These are phyloP conservation scores for Solanum peruvianum DNA, from an alignment of 257 asterid species.

Conservation along the genomic window DNA sequence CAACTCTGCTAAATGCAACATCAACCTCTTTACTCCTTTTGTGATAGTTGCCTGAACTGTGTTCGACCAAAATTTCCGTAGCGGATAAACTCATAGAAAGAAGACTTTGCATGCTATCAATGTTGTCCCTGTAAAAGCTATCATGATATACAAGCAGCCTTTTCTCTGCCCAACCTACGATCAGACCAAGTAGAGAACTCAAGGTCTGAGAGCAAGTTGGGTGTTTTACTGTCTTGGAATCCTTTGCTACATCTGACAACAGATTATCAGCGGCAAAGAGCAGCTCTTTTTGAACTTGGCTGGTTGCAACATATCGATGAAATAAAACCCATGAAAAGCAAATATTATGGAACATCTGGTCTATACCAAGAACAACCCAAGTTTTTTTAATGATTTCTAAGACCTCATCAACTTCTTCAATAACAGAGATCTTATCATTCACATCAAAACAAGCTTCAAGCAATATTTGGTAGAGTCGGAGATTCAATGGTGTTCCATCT, in stretches of 20 bases:
- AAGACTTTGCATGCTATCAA: conserved; percentile 53
- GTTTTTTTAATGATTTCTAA: conserved; percentile 75
- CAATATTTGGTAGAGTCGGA: conserved; percentile 52
- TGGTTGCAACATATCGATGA: conserved; percentile 36
- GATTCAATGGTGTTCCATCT: conserved; percentile 75
- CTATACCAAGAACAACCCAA: conserved; percentile 70
- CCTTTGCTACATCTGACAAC: conserved; percentile 53
- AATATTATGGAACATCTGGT: conserved; percentile 55
- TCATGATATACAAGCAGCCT: conserved; percentile 56
- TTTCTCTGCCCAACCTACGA: conserved; percentile 63
- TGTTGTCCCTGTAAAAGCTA: conserved; percentile 57
- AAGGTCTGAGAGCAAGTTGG: conserved; percentile 40
- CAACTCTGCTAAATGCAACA: conserved; percentile 40
- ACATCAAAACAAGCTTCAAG: conserved; percentile 78
- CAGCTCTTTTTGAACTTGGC: conserved; percentile 62
- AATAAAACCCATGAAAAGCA: conserved; percentile 78
- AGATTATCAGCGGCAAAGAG: conserved; percentile 54
- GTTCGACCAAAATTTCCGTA: conserved; percentile 40
- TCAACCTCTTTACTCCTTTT: conserved; percentile 36
- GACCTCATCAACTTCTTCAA: conserved; percentile 86
- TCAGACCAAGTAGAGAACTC: conserved; percentile 27
- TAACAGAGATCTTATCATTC: conserved; percentile 48
- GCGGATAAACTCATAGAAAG: conserved; percentile 50
- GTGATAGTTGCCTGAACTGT: conserved; percentile 24
- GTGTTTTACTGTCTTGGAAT: conserved; percentile 32